These are phyloP conservation scores for Lentinula sp. DNA, from an alignment of 768 basidiomycete species.

Conservation along the genomic window DNA sequence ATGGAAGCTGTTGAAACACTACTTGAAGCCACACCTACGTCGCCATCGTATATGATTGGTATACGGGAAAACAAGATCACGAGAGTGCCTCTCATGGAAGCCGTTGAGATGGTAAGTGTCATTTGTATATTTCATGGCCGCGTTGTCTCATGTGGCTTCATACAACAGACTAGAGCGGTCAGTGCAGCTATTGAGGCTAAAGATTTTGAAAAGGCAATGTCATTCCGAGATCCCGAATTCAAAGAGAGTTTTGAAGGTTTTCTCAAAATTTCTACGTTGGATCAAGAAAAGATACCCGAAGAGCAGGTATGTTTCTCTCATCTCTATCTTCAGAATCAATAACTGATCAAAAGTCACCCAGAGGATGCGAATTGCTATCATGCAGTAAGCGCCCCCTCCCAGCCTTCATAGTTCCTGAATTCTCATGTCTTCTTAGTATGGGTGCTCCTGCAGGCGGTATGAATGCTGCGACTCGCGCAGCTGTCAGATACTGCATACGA, in stretches of 20 bases:
- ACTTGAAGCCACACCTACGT: slow-evolving; percentile 78
- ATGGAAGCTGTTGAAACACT: slow-evolving; percentile 89
- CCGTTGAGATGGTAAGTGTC: slow-evolving; percentile 70
- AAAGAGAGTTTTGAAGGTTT: slow-evolving; percentile 85
- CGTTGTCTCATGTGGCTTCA: slow-evolving; percentile 5
- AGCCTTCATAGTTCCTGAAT: neutral
- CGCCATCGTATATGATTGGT: slow-evolving; percentile 97
- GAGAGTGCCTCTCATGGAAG: slow-evolving; percentile 86
- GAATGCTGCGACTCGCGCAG: slow-evolving; percentile 96
- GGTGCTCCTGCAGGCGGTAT: slow-evolving; percentile 98
- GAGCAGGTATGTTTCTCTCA: slow-evolving; percentile 30
- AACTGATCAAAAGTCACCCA: slow-evolving; percentile 18
- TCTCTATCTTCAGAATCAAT: slow-evolving; percentile 3
- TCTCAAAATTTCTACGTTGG: slow-evolving; percentile 59
- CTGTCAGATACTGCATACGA: slow-evolving; percentile 86
- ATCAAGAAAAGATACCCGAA: slow-evolving; percentile 45
- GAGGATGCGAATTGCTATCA: slow-evolving; percentile 76
- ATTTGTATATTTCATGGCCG: neutral
- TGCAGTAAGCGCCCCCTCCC: slow-evolving; percentile 59
- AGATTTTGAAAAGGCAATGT: slow-evolving; percentile 85
- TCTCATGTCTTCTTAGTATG: slow-evolving; percentile 42
- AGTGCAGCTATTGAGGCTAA: slow-evolving; percentile 73
- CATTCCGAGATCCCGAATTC: slow-evolving; percentile 89
- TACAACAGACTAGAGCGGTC: slow-evolving; percentile 73
- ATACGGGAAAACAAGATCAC: slow-evolving; percentile 93